Percentiles rank a stretch among this genome's conserved stretches.
Evolutionary conservation across 2,329 filamentous ascomycete genomes (phyloP).

Genomic region (Parastagonospora avenae): DNA sequence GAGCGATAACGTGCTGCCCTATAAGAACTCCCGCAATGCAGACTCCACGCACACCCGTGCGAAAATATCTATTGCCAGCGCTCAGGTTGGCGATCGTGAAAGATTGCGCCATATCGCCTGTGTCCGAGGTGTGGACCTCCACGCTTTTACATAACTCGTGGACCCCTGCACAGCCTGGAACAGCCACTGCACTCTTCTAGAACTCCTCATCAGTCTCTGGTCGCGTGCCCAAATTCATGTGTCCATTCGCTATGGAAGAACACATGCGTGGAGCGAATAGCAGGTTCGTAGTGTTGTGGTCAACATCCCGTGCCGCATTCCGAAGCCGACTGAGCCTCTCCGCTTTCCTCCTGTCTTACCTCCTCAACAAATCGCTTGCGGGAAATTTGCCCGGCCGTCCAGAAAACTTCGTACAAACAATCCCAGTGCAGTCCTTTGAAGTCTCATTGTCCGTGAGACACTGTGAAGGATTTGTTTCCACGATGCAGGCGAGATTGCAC

Average conservation of each 20-base stretch:
- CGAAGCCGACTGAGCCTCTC: neutral
- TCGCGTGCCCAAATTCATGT: conserved; percentile 5
- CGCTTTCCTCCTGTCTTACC: neutral
- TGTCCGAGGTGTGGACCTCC: conserved; percentile 15
- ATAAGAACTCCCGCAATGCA: conserved; percentile 31
- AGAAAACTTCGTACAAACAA: neutral
- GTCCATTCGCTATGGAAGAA: neutral
- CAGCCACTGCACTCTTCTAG: conserved; percentile 1
- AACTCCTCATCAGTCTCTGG: neutral
- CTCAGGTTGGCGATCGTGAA: conserved; percentile 20
- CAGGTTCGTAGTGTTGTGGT: too few relatives aligned
- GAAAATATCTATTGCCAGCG: conserved; percentile 16
- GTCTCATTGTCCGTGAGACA: neutral
- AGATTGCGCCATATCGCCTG: conserved; percentile 29
- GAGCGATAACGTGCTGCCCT: conserved; percentile 32
- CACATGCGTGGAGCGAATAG: too few relatives aligned
- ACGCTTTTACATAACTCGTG: conserved; percentile 29
- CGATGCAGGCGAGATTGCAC: neutral
- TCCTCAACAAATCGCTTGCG: neutral
- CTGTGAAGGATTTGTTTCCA: conserved; percentile 1
- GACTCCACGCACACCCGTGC: conserved; percentile 23
- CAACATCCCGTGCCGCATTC: too few relatives aligned
- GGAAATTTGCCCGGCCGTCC: neutral
- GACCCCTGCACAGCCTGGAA: conserved; percentile 5
- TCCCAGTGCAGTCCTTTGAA: neutral